Percentiles rank a stretch among this genome's conserved stretches.
These are phyloP conservation scores for Amaranthus cruentus DNA, from an alignment of 148 eudicot species.

Conservation along the genomic window DNA sequence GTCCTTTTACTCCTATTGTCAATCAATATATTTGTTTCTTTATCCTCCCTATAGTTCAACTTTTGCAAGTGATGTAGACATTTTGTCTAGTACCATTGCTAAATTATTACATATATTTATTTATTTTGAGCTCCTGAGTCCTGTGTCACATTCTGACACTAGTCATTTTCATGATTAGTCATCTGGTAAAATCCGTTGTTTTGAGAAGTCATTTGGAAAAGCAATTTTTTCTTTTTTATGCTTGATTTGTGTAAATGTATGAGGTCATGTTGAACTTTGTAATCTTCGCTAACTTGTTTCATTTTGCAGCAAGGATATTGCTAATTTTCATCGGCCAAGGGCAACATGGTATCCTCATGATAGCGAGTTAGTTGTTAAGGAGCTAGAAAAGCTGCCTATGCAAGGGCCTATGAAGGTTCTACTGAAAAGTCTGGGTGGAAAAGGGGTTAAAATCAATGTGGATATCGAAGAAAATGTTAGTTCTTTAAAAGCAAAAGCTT, in stretches of 20 bases:
- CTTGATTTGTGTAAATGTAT: not conserved
- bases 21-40: no score
- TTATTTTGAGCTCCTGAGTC: not conserved
- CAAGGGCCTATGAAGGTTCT: slow-evolving; percentile 83
- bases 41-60: no score
- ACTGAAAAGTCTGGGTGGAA: slow-evolving; percentile 89
- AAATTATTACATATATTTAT: no score
- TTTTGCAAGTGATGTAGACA: no score
- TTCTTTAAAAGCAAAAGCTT: slow-evolving; percentile 81
- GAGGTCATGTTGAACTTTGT: not conserved
- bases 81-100: no score
- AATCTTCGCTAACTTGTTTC: slow-evolving; percentile 5
- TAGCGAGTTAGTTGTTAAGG: slow-evolving; percentile 67
- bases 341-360: slow-evolving; percentile 93
- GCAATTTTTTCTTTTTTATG: not conserved
- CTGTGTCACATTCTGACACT: not conserved
- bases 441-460: slow-evolving; percentile 88
- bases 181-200: not conserved
- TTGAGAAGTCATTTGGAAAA: not conserved
- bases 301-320: slow-evolving; percentile 77
- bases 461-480: slow-evolving; percentile 78
- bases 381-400: slow-evolving; percentile 62
- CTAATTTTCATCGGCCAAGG: slow-evolving; percentile 95
- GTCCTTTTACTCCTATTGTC: no score
- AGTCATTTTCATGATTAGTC: not conserved